phyloP scores from a whole-genome alignment of 1,139 yeast species.

The Entelexis paramagnoliae region DNA sequence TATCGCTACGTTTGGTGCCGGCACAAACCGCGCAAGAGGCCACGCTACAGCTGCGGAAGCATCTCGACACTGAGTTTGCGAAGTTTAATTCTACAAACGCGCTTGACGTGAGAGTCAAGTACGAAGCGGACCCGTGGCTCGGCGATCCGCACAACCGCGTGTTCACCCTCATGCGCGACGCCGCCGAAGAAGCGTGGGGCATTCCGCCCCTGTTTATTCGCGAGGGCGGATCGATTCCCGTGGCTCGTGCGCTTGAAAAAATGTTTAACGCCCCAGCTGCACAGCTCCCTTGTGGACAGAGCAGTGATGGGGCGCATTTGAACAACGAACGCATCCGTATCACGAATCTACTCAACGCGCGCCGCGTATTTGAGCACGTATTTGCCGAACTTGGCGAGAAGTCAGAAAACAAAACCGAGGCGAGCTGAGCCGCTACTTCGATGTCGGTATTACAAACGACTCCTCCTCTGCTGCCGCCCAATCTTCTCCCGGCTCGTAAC shows the following conservation, averaged over 20 bases:
- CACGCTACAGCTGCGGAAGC: constrained; percentile 41
- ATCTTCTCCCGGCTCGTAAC: constrained; percentile 8
- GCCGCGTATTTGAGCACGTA: constrained; percentile 43
- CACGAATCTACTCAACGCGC: constrained; percentile 62
- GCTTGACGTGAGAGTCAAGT: constrained; percentile 49
- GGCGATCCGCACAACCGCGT: constrained; percentile 74
- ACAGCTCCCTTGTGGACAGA: constrained; percentile 93
- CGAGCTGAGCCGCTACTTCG: not conserved
- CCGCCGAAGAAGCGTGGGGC: constrained; percentile 45
- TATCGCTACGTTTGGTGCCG: constrained; percentile 83
- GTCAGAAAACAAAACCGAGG: not conserved
- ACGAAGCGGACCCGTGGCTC: constrained; percentile 93
- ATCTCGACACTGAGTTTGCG: constrained; percentile 40
- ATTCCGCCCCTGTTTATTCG: constrained; percentile 68
- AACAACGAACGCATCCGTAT: constrained; percentile 77
- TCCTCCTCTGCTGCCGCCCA: constrained; percentile 19
- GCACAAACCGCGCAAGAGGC: constrained; percentile 60
- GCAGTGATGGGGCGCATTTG: constrained; percentile 88
- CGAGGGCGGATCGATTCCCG: constrained; percentile 96
- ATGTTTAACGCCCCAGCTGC: constrained; percentile 80
- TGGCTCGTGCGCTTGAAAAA: constrained; percentile 74
- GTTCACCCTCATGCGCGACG: constrained; percentile 52
- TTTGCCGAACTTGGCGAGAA: constrained; percentile 12
- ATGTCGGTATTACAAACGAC: not conserved
- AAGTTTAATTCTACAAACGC: constrained; percentile 50